Conservation (phyloP, 371 early-diverging fungal species). For the Catenaria anguillulae region DNA sequence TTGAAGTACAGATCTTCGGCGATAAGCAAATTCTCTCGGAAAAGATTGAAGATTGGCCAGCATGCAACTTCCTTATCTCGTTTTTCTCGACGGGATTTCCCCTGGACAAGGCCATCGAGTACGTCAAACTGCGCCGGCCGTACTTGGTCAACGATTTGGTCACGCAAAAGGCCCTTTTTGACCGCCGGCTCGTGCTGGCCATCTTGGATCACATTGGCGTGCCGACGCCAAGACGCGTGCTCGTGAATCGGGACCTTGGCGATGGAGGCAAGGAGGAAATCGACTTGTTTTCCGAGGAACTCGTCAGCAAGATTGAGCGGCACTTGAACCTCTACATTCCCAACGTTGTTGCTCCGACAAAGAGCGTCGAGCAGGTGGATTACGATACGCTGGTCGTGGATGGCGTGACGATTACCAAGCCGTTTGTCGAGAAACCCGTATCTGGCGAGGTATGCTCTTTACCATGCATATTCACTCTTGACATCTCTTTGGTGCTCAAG, state of each 20-base stretch:
- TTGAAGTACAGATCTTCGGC: constrained; percentile 82
- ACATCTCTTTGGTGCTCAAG: too few species aligned
- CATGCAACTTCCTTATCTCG: constrained; percentile 89
- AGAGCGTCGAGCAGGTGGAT: constrained; percentile 30
- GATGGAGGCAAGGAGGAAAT: too few species aligned
- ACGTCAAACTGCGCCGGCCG: constrained; percentile 66
- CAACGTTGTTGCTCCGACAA: constrained; percentile 5
- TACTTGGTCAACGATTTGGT: constrained; percentile 81
- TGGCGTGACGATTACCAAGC: constrained; percentile 54
- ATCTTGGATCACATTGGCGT: constrained; percentile 72
- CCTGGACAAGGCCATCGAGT: constrained; percentile 79
- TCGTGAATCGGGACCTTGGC: constrained; percentile 32
- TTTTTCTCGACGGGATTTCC: constrained; percentile 95
- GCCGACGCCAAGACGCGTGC: constrained; percentile 70
- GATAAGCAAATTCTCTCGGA: constrained; percentile 94
- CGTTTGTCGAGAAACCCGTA: constrained; percentile 97
- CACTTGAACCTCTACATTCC: constrained; percentile 33
- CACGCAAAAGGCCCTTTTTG: constrained; percentile 82
- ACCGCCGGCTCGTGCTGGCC: constrained; percentile 73
- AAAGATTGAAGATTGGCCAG: constrained; percentile 84
- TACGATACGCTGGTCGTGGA: constrained; percentile 60
- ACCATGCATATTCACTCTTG: too few species aligned
- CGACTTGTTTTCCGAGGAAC: neutral
- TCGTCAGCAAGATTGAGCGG: constrained; percentile 15
- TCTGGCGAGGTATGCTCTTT: too few species aligned